Conservation (phyloP, 2,329 filamentous ascomycete genomes). For the Didymella lethalis region DNA sequence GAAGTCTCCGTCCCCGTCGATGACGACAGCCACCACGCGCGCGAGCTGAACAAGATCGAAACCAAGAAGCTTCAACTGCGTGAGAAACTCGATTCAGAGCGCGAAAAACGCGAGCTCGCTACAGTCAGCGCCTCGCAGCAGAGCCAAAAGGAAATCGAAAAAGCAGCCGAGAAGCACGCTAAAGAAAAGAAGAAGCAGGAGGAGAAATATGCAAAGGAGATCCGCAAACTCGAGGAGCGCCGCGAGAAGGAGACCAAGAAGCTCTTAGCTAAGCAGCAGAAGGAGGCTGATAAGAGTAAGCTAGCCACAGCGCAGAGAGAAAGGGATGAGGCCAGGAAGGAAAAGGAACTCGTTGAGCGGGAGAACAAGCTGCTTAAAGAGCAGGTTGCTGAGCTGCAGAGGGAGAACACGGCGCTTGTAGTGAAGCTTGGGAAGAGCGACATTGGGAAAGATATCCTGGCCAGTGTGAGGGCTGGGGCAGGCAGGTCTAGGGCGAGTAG, state of each 20-base stretch:
- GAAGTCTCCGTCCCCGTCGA: constrained; percentile 32
- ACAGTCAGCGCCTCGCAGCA: constrained; percentile 38
- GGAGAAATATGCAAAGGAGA: constrained; percentile 52
- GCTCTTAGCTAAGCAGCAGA: constrained; percentile 68
- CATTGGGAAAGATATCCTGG: constrained; percentile 43
- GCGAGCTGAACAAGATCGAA: constrained; percentile 70
- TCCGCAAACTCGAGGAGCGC: constrained; percentile 72
- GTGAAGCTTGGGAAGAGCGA: constrained; percentile 54
- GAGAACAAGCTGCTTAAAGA: constrained; percentile 61
- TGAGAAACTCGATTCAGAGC: constrained; percentile 66
- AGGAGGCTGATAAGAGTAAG: constrained; percentile 65
- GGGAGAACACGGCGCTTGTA: constrained; percentile 64
- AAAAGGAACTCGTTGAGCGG: constrained; percentile 56
- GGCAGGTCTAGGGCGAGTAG: constrained; percentile 39
- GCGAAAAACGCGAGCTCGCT: constrained; percentile 58
- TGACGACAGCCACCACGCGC: constrained; percentile 43
- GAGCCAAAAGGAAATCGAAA: constrained; percentile 62
- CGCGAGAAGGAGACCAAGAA: constrained; percentile 70
- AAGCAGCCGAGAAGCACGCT: constrained; percentile 69
- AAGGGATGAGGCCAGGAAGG: constrained; percentile 55
- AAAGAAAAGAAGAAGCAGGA: constrained; percentile 59
- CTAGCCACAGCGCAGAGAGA: constrained; percentile 58
- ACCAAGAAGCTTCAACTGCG: constrained; percentile 66
- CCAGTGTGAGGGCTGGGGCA: constrained; percentile 38
- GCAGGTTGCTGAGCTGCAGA: constrained; percentile 64